Base-by-base conservation (phyloP, 805 yeast genomes). In the Kazachstania taianensis region DNA sequence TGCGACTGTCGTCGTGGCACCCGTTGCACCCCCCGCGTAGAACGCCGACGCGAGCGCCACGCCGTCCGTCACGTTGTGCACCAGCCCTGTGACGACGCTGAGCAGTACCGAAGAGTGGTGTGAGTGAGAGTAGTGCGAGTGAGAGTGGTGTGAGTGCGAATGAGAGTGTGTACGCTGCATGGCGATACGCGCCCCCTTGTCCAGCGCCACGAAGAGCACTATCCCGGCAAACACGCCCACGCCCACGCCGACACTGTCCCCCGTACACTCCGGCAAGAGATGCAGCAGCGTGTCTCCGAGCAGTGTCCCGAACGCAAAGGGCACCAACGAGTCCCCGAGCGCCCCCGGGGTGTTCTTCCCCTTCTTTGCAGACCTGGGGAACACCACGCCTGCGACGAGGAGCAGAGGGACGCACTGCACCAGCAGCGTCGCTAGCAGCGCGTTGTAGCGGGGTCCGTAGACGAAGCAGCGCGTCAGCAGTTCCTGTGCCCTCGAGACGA, bases 61-160 rank as follows among this genome's bases (percentile, higher is more conserved):
- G 0, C 92, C 92, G 50, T 81, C 92, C 2, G 87, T 78, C 40
- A 79, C 67, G 53, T 81, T 81, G 54, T 81, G 92, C 2, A 78
- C 62, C 43, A 79, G 74, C 45, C 80, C 87, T 0, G 86, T 78
- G 33, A 78, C 67, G 44, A 81, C 58, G 46, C 76, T 81, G 41
- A 81, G 59, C 44, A 75, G 74, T 1, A 83, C 81, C 8, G 81
- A 68, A 1, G 69, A 61, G 40, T 65, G 64, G 28, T 33, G 42
- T 41, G 8, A 33, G 32, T 7, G 9, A 7, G 7, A 7, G 9
- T 20, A 7, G 7, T 20, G 24, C 9, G 24, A 20, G 24, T 20
- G 24, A 10, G 7, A 7, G 10, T 20, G 24, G 33, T 46, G 47
- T 41, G 46, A 9, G 39, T 72, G 78, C 1, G 63, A 44, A 40